Evolutionary conservation across 805 yeast species (phyloP), one percentile per base, ranked within the genome.

Genomic region (Ogataea glucozyma): DNA sequence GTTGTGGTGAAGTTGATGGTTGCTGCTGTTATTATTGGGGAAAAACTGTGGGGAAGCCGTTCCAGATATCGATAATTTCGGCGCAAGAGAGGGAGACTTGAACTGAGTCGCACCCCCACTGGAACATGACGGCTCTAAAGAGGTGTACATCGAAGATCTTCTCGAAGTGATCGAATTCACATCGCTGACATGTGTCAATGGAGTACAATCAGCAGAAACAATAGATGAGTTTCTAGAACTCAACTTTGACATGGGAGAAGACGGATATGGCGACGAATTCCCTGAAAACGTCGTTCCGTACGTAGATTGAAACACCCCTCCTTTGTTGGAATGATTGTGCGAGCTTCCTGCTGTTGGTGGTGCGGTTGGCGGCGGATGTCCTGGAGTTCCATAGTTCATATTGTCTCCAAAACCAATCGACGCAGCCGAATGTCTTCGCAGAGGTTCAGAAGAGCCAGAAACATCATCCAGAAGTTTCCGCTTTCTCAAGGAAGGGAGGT

Each of bases 391-490:
- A n/a, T 32, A 17, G 9, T 5, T 5, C 21, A 19, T 21, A 10
- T 17, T 30, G 21, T 30, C 32, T 16, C 32, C 29, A 14, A 23
- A 14, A 4, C 38, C 51, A 6, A 60, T 52, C 6, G 64, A 57
- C 11, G 67, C 66, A 9, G 63, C 65, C 8, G 67, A 62, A 40
- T 62, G 66, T 43, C 67, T 56, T 31, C 67, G 55, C 8, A 48
- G 26, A 4, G 61, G 58, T 27, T 51, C 54, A 9, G 44, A 39
- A 4, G 48, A 33, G 11, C 30, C 14, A 2, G 52, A 43, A 9
- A 30, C 31, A n/a, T 60, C 65, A 19, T 58, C 62, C 26, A 49
- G 33, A 7, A 55, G 33, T 31, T 57, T 61, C 27, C 65, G 46
- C 44, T 60, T 60, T 29, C 66, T 35, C 20, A 56, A 24, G 0